Conservation (phyloP, 2,329 filamentous ascomycete species). For the Aureobasidium uvarum region DNA sequence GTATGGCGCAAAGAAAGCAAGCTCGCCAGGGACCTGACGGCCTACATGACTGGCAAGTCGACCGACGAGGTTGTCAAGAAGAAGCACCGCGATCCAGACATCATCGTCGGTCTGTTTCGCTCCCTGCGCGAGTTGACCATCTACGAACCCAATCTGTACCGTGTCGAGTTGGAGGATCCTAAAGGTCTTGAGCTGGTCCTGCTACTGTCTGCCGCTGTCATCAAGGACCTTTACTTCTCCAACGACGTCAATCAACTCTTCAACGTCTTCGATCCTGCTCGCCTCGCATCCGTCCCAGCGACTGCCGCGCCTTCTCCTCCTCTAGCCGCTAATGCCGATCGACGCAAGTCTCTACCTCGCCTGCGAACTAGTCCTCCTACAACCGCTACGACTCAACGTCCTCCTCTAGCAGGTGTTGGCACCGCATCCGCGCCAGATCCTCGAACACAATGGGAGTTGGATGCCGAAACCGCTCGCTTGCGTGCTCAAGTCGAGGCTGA, state of each 20-base stretch:
- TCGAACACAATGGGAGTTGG: constrained; percentile 53
- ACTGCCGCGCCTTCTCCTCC: constrained; percentile 27
- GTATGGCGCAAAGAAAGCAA: constrained; percentile 87
- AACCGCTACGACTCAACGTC: not conserved
- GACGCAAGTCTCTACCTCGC: constrained; percentile 34
- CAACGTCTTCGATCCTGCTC: constrained; percentile 60
- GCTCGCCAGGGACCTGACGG: constrained; percentile 82
- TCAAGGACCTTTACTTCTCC: constrained; percentile 60
- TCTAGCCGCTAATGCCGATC: constrained; percentile 29
- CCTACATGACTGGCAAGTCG: constrained; percentile 77
- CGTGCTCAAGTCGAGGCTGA: constrained; percentile 46
- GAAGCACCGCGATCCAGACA: constrained; percentile 88
- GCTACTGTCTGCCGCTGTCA: constrained; percentile 58
- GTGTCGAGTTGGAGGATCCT: constrained; percentile 89
- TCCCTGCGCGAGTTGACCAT: constrained; percentile 75
- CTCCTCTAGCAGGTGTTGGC: constrained; percentile 20
- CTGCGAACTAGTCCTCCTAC: constrained; percentile 33
- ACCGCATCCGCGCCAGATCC: constrained; percentile 48
- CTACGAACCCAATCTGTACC: constrained; percentile 87
- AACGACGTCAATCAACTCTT: constrained; percentile 70
- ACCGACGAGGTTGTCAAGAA: constrained; percentile 64
- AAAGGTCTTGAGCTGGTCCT: constrained; percentile 89
- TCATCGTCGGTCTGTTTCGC: constrained; percentile 86
- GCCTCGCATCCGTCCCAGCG: constrained; percentile 33
- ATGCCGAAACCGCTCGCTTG: constrained; percentile 51